Percentiles rank a stretch among this genome's conserved stretches.
phyloP scores from a whole-genome alignment of 768 basidiomycete species.

The Multifurca ochricompacta region DNA sequence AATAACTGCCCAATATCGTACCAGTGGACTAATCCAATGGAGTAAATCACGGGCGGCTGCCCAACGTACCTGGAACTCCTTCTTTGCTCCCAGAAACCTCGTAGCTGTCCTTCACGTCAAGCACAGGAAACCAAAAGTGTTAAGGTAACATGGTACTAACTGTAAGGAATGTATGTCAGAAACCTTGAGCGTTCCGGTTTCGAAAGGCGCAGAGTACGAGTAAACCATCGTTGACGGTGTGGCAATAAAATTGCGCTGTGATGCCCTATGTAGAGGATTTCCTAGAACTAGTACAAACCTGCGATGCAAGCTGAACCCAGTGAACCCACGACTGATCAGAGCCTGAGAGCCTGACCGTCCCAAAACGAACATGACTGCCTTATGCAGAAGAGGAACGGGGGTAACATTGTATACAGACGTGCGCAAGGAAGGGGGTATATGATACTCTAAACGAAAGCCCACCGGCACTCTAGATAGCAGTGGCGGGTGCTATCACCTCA shows the following conservation, averaged over 20 bases:
- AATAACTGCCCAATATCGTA: slow-evolving; percentile 11
- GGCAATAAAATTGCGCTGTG: not conserved
- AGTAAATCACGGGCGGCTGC: not conserved
- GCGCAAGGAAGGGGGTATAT: not conserved
- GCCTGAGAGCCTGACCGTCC: slow-evolving; percentile 1
- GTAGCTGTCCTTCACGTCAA: slow-evolving; percentile 12
- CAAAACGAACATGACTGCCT: slow-evolving; percentile 1
- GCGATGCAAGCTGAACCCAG: not conserved
- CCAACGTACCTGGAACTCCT: slow-evolving; percentile 17
- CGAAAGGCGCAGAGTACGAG: slow-evolving; percentile 12
- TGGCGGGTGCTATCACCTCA: not conserved
- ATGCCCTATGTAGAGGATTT: not conserved
- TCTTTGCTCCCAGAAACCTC: slow-evolving; percentile 19
- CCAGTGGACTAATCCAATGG: not conserved
- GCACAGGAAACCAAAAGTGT: not conserved
- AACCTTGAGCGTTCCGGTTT: slow-evolving; percentile 17
- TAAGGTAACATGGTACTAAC: not conserved
- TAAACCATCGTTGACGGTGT: slow-evolving; percentile 10
- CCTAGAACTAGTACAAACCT: not conserved
- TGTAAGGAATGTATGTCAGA: slow-evolving; percentile 20
- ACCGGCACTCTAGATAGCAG: slow-evolving; percentile 1
- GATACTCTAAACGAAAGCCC: not conserved
- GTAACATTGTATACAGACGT: not conserved
- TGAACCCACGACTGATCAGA: not conserved
- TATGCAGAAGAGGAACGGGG: not conserved